phyloP scores from a whole-genome alignment of 768 basidiomycete species.

The Suillus decipiens region DNA sequence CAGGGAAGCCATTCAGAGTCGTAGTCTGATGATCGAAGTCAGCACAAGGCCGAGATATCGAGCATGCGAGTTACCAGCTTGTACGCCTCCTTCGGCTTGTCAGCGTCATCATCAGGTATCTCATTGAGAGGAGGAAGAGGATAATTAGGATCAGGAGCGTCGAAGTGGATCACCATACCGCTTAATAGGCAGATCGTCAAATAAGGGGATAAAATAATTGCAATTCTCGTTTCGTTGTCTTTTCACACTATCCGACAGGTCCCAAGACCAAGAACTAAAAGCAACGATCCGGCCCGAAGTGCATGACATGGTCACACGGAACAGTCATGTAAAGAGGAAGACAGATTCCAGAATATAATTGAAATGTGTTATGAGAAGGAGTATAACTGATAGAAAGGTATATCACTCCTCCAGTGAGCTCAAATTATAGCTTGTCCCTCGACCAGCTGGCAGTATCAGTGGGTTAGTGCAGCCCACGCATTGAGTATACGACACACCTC shows the following conservation, averaged over 20 bases:
- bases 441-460: slow-evolving; percentile 56
- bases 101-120: slow-evolving; percentile 44
- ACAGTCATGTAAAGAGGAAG: slow-evolving; percentile 2
- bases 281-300: background rate
- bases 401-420: background rate
- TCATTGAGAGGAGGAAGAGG: slow-evolving; percentile 39
- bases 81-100: slow-evolving; percentile 37
- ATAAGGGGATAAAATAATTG: background rate
- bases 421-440: slow-evolving; percentile 64
- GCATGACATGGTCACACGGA: background rate
- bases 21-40: slow-evolving; percentile 27
- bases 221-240: background rate
- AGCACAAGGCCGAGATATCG: slow-evolving; percentile 3
- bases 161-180: slow-evolving; percentile 40
- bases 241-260: background rate
- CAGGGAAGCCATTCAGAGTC: slow-evolving; percentile 38
- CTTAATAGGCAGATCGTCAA: slow-evolving; percentile 15
- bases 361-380: slow-evolving; percentile 21
- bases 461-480: background rate
- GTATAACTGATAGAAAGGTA: slow-evolving; percentile 6
- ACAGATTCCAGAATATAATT: slow-evolving; percentile 18
- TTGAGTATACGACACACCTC: slow-evolving; percentile 39
- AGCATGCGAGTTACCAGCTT: slow-evolving; percentile 34
- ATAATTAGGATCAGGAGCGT: slow-evolving; percentile 42
- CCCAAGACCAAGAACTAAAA: background rate